Conservation (phyloP, 129 eudicot species). For the Lactuca sativa region DNA sequence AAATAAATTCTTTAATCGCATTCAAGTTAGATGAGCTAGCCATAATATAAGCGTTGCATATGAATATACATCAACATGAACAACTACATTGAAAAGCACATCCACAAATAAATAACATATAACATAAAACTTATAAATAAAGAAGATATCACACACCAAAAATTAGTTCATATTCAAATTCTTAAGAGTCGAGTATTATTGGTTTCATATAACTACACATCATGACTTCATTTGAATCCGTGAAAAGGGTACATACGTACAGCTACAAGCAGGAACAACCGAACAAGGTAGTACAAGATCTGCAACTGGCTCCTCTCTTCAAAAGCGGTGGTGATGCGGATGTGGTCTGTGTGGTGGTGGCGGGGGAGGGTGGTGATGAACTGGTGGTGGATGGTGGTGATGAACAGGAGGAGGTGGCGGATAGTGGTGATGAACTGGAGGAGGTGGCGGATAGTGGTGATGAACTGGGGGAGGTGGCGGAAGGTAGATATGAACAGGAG, state of each 20-base stretch:
- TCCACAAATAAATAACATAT: too few relatives aligned
- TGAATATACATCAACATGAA: too few relatives aligned
- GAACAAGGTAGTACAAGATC: background rate
- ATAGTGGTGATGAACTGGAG: slow-evolving; percentile 12
- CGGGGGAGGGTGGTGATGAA: slow-evolving; percentile 25
- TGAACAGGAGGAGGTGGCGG: slow-evolving; percentile 2
- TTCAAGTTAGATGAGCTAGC: too few relatives aligned
- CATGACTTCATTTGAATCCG: background rate
- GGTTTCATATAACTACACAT: background rate
- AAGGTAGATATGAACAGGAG: slow-evolving; percentile 10
- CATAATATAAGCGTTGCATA: too few relatives aligned
- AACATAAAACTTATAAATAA: too few relatives aligned
- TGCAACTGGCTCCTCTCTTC: background rate
- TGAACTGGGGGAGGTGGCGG: slow-evolving; percentile 12
- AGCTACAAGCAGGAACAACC: background rate
- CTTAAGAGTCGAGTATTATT: background rate
- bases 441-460: slow-evolving; percentile 25
- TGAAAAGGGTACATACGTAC: background rate
- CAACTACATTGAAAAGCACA: too few relatives aligned
- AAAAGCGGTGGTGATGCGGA: slow-evolving; percentile 17
- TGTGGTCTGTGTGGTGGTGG: slow-evolving; percentile 25
- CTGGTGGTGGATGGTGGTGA: slow-evolving; percentile 1
- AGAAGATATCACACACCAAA: too few relatives aligned
- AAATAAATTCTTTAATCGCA: too few relatives aligned
- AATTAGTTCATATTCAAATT: background rate